Evolutionary conservation across 805 yeast species (phyloP), one percentile per base, ranked within the genome.

Genomic region (Kodamaea lidongshanica): DNA sequence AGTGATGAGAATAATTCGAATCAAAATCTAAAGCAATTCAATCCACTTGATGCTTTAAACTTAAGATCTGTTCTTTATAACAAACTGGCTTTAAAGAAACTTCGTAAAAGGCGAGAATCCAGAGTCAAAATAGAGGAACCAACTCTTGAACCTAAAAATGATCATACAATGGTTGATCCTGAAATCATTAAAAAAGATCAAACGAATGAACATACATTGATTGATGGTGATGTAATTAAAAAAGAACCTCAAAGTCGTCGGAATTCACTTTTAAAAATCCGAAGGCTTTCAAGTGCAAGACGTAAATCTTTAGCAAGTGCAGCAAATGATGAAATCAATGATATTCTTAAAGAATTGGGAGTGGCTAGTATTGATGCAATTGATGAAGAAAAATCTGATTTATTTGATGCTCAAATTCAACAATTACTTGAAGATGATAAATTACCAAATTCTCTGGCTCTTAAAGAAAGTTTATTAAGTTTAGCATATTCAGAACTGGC

Each of bases 21-120:
- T 8, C 19, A 31, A 7, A 23, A 28, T n/a, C 12, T 35, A 7
- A 27, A 58, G 7, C 68, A 66, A 15, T 62, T 72, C 34, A 74
- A 74, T 39, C 81, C 81, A n/a, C 54, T 71, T 3, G 81, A 76
- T 48, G 82, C 79, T 3, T 66, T 74, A 21, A 71, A 74, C 31
- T 50, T 77, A 42, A 65, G 77, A 42, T 61, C 74, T 3, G 64
- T 70, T 11, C 55, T 74, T 7, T 72, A 70, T 40, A 46, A 46
- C 50, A 44, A 42, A 14, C 41, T 50, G 6, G 30, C 15, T 4
- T 19, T 27, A 10, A 27, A 27, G 16, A 27, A 27, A 14, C 11
- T 13, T 11, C 20, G 25, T 25, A 19, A 30, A 21, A 14, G 27
- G 12, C 9, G 28, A 8, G 30, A 32, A 11, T 11, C 25, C 9